Conservation (phyloP, 1,284 basidiomycete genomes). For the Ustilago cynodontis region DNA sequence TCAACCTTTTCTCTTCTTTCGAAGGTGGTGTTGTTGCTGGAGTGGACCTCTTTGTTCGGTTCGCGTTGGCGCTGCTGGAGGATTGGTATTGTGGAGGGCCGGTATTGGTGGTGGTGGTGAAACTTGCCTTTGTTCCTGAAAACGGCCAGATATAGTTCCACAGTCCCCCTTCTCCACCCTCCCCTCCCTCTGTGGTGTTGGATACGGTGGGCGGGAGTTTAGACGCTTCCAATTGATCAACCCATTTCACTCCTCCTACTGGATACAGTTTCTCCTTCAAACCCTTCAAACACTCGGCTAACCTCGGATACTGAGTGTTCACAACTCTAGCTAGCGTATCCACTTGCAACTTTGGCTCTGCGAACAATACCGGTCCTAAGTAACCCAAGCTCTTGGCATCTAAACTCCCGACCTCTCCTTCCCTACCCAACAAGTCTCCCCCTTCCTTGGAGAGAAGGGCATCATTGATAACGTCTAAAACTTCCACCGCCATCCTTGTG, state of each 20-base stretch:
- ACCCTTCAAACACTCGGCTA: conserved; percentile 28
- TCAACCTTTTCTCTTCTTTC: conserved; percentile 32
- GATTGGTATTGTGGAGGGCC: conserved; percentile 3
- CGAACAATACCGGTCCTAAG: conserved; percentile 52
- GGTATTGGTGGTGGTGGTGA: conserved; percentile 3
- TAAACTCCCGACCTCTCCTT: conserved; percentile 19
- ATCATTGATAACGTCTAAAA: conserved; percentile 37
- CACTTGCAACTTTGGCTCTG: conserved; percentile 30
- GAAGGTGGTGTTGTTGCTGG: conserved; percentile 7
- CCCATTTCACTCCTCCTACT: conserved; percentile 1
- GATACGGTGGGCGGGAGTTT: conserved; percentile 4
- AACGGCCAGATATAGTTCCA: conserved; percentile 5
- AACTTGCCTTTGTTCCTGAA: conserved; percentile 41
- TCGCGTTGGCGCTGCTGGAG: background rate
- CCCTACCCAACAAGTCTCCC: background rate
- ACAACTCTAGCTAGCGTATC: conserved; percentile 37
- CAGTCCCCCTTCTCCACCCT: background rate
- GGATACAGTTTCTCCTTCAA: conserved; percentile 36
- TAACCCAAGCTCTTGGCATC: conserved; percentile 53
- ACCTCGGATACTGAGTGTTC: conserved; percentile 25
- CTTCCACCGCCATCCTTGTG: conserved; percentile 23
- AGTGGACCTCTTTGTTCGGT: background rate
- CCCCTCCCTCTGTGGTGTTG: background rate
- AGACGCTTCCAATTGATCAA: conserved; percentile 11
- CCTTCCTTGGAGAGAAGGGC: conserved; percentile 1